These are phyloP conservation scores for Didymella sp. DNA, from an alignment of 2,329 filamentous ascomycete species.

Conservation along the genomic window DNA sequence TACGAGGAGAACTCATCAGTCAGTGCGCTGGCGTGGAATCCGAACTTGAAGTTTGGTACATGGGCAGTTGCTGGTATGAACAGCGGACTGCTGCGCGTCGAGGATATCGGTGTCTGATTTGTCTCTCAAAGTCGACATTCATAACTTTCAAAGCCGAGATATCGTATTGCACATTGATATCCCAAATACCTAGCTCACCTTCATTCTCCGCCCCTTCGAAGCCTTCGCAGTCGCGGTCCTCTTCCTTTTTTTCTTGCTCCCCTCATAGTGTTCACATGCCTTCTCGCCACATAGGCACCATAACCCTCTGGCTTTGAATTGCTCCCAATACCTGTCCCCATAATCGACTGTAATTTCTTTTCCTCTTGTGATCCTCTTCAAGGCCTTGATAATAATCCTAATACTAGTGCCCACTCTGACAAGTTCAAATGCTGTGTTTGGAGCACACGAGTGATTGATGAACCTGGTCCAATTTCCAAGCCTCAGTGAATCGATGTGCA, in stretches of 20 bases:
- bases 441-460: conserved; percentile 3
- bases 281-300: not conserved
- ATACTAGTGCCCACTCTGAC: not conserved
- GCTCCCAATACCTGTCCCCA: not conserved
- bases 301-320: not conserved
- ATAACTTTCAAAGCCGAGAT: not conserved
- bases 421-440: not conserved
- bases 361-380: not conserved
- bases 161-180: not conserved
- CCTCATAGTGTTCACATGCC: not conserved
- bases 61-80: conserved; percentile 61
- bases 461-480: not conserved
- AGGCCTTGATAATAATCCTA: not conserved
- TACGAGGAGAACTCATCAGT: conserved; percentile 56
- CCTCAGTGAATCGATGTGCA: not conserved
- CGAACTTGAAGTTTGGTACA: conserved; percentile 56
- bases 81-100: conserved; percentile 57
- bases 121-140: not conserved
- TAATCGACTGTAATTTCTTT: not conserved
- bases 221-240: not conserved
- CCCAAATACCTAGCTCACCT: not conserved
- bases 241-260: not conserved
- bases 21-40: conserved; percentile 59
- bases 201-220: not conserved
- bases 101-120: conserved; percentile 52